Evolutionary conservation across 2,329 filamentous ascomycete species (phyloP).

Genomic region (Cordyceps farinosa): DNA sequence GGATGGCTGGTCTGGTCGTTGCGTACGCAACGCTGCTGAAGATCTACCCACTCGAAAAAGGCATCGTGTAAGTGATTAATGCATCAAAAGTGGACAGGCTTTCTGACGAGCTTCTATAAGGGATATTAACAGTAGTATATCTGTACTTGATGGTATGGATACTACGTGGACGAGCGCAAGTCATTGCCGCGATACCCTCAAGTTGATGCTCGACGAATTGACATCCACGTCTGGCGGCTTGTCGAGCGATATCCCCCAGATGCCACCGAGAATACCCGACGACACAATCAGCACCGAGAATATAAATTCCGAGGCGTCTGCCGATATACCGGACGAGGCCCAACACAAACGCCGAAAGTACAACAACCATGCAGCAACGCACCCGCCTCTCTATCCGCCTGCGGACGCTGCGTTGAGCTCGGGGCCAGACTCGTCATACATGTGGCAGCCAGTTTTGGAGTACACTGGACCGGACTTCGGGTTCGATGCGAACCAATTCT

Average conservation of each 20-base stretch:
- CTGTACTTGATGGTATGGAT: background rate
- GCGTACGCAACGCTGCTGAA: constrained; percentile 32
- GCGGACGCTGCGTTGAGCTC: background rate
- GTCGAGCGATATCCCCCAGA: background rate
- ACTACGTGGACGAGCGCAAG: constrained; percentile 1
- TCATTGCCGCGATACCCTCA: constrained; percentile 2
- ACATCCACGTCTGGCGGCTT: background rate
- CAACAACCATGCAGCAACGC: background rate
- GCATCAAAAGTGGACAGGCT: background rate
- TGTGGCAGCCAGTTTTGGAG: constrained; percentile 14
- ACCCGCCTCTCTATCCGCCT: background rate
- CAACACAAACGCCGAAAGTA: constrained; percentile 3
- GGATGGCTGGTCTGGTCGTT: constrained; percentile 37
- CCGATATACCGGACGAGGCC: background rate
- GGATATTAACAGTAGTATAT: background rate
- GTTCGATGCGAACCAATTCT: constrained; percentile 8
- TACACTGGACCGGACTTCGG: constrained; percentile 19
- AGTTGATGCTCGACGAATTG: constrained; percentile 4
- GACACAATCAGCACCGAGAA: background rate
- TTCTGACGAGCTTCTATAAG: background rate
- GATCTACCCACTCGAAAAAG: constrained; percentile 26
- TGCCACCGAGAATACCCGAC: background rate
- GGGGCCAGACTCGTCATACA: background rate
- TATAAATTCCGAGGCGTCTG: background rate
- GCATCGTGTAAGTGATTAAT: constrained; percentile 12